phyloP scores from a whole-genome alignment of 257 asterid species.

The Fraxinus americana region DNA sequence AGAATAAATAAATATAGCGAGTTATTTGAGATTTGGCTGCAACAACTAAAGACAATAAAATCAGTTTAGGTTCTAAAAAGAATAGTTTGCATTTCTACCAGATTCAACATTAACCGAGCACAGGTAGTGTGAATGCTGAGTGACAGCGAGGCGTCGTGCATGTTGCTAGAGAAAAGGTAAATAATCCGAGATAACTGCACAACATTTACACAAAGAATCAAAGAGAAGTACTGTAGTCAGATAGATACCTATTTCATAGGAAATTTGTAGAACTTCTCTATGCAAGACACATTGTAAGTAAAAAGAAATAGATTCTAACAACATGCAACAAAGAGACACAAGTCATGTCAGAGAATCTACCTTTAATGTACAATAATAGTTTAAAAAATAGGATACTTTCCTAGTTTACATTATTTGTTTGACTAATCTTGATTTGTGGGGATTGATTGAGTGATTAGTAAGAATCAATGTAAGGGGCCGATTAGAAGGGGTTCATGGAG shows the following conservation, averaged over 20 bases:
- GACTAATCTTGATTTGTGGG: neutral
- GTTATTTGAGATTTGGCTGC: neutral
- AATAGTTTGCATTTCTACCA: slow-evolving; percentile 52
- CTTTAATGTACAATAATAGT: neutral
- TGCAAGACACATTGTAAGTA: neutral
- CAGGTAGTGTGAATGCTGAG: slow-evolving; percentile 99
- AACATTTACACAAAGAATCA: slow-evolving; percentile 28
- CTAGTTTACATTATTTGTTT: neutral
- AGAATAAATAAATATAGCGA: slow-evolving; percentile 22
- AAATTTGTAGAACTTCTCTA: neutral
- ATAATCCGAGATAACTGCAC: slow-evolving; percentile 94
- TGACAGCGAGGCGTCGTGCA: slow-evolving; percentile 98
- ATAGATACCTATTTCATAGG: neutral
- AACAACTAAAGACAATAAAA: neutral
- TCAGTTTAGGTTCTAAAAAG: slow-evolving; percentile 14
- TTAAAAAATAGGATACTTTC: neutral
- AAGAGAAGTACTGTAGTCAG: neutral
- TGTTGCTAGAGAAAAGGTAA: slow-evolving; percentile 97
- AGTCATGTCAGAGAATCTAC: neutral
- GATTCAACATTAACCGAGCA: slow-evolving; percentile 98
- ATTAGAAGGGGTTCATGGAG: neutral
- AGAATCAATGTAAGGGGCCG: neutral
- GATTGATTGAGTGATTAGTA: neutral
- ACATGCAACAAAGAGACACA: neutral
- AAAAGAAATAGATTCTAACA: neutral